Conservation (phyloP, 2,329 filamentous ascomycete genomes). For the Dactylellina cionopaga region DNA sequence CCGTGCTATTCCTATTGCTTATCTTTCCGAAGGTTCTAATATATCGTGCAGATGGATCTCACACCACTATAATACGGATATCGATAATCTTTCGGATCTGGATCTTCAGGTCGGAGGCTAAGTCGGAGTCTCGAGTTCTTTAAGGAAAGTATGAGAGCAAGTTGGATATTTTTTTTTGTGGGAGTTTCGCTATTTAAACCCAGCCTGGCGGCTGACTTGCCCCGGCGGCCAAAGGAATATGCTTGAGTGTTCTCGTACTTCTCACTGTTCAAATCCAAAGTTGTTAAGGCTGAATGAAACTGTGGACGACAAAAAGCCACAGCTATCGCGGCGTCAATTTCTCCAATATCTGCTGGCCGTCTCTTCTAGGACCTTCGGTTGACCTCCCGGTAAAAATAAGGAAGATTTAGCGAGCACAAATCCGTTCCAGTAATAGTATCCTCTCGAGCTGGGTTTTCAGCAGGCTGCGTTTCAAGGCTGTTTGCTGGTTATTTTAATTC, state of each 20-base stretch:
- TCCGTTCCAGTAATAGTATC: constrained; percentile 28
- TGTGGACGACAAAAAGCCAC: constrained; percentile 37
- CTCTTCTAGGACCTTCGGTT: constrained; percentile 23
- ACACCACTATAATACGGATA: neutral
- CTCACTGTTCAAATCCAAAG: constrained; percentile 16
- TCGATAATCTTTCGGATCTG: constrained; percentile 16
- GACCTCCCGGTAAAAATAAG: constrained; percentile 18
- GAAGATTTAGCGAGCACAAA: constrained; percentile 37
- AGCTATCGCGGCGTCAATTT: constrained; percentile 28
- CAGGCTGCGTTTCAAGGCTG: neutral
- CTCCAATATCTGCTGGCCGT: constrained; percentile 36
- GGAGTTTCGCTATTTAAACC: constrained; percentile 51
- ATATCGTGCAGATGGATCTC: neutral
- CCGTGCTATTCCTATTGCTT: constrained; percentile 22
- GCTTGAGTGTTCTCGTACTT: constrained; percentile 24
- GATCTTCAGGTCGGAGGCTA: constrained; percentile 15
- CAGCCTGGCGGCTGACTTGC: constrained; percentile 43
- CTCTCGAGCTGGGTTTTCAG: constrained; percentile 23
- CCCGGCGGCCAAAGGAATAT: constrained; percentile 31
- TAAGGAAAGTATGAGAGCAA: constrained; percentile 22
- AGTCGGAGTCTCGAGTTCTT: no score
- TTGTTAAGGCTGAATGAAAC: constrained; percentile 48
- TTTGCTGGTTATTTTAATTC: neutral
- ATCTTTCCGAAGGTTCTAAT: constrained; percentile 5
- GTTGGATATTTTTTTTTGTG: constrained; percentile 36